phyloP scores from a whole-genome alignment of 495 filamentous ascomycete genomes.

The Oleoguttula mirabilis region DNA sequence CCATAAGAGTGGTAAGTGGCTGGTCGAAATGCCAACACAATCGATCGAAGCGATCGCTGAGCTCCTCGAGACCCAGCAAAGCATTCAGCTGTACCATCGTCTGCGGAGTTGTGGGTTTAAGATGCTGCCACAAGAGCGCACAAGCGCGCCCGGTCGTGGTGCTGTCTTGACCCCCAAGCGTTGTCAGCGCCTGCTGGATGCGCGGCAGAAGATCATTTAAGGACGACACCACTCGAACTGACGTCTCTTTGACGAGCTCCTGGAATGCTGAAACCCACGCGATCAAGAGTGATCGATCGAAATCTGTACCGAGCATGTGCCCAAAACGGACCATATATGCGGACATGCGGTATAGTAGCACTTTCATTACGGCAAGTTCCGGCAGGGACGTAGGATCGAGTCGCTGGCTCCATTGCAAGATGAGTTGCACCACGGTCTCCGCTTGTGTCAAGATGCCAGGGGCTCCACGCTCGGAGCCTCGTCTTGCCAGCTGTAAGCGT shows the following conservation, averaged over 20 bases:
- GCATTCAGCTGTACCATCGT: conserved; percentile 40
- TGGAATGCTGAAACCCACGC: background rate
- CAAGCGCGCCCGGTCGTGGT: conserved; percentile 3
- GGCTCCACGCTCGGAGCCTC: no score
- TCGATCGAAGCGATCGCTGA: conserved; percentile 64
- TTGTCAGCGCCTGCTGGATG: background rate
- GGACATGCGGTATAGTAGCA: no score
- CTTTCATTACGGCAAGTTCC: no score
- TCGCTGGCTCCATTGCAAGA: conserved; percentile 1
- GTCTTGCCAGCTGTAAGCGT: background rate
- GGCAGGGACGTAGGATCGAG: no score
- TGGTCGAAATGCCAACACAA: conserved; percentile 37
- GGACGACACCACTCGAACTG: no score
- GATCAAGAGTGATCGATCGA: background rate
- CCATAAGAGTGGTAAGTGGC: conserved; percentile 16
- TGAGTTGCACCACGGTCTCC: background rate
- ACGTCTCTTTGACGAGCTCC: background rate
- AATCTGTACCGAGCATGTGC: no score
- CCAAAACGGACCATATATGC: no score
- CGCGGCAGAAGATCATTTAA: background rate
- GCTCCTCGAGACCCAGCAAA: conserved; percentile 47
- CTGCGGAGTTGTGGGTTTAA: conserved; percentile 52
- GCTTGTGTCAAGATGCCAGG: background rate
- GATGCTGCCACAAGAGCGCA: conserved; percentile 44
- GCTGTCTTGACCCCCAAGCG: background rate